Evolutionary conservation across 352 stramenopile genomes (phyloP).

Genomic region (Phytopythium oedochilum): DNA sequence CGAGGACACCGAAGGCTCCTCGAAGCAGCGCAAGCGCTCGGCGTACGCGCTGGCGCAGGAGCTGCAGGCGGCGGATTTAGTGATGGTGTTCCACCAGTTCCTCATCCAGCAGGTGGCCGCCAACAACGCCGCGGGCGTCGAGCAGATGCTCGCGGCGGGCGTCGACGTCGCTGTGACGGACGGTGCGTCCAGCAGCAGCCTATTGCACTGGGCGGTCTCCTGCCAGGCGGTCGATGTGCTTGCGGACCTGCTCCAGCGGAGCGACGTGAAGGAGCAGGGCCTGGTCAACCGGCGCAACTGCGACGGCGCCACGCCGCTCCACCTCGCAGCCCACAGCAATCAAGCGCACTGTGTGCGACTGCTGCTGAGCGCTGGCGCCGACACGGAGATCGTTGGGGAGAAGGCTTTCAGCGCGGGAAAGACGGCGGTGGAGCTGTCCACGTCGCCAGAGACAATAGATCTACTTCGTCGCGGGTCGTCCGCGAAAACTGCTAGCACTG

Average conservation of each 20-base stretch:
- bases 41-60: constrained; percentile 65
- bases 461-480: constrained; percentile 20
- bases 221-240: constrained; percentile 63
- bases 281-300: constrained; percentile 53
- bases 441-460: constrained; percentile 33
- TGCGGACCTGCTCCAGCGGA: constrained; percentile 31
- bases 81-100: constrained; percentile 86
- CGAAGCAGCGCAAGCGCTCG: constrained; percentile 20
- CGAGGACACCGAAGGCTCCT: background rate
- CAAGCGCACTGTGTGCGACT: constrained; percentile 48
- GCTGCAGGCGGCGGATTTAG: constrained; percentile 46
- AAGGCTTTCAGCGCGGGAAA: constrained; percentile 52
- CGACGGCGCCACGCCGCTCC: constrained; percentile 73
- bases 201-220: constrained; percentile 78
- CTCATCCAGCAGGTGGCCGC: constrained; percentile 78
- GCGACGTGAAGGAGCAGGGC: constrained; percentile 24
- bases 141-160: constrained; percentile 54
- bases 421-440: constrained; percentile 49
- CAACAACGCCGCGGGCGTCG: constrained; percentile 51
- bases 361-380: constrained; percentile 38
- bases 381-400: constrained; percentile 35
- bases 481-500: background rate
- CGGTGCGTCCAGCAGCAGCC: constrained; percentile 43
- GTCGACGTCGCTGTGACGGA: constrained; percentile 52
- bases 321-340: constrained; percentile 59